phyloP scores from a whole-genome alignment of 345 rosid genomes.

The Syzygium grande region DNA sequence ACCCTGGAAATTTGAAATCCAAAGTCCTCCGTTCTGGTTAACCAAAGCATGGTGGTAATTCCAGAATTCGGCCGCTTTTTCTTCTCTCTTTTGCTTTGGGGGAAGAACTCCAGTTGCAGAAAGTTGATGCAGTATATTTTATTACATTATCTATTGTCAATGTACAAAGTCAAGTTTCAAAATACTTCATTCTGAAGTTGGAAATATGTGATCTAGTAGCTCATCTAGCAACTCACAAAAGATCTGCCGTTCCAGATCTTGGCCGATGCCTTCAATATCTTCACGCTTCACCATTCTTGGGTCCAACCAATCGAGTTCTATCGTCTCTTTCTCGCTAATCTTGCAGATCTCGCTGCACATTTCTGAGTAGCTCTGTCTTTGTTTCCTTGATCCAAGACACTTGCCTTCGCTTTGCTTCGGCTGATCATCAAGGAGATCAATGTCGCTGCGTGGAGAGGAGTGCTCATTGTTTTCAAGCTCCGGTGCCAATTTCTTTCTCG shows the following conservation, averaged over 20 bases:
- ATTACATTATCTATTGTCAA: neutral
- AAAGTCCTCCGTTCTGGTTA: neutral
- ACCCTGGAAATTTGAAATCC: neutral
- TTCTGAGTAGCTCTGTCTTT: neutral
- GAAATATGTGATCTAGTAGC: conserved; percentile 10
- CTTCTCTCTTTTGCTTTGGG: neutral
- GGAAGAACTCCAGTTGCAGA: neutral
- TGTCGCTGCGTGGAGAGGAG: conserved; percentile 1
- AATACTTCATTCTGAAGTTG: neutral
- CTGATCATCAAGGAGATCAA: neutral
- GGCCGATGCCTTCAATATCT: conserved; percentile 24
- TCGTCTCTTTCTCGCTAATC: conserved; percentile 6
- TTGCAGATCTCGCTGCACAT: conserved; percentile 16
- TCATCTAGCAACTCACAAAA: conserved; percentile 32
- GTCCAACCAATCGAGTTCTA: conserved; percentile 14
- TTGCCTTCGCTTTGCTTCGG: conserved; percentile 6
- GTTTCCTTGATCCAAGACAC: conserved; percentile 2
- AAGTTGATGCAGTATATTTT: neutral
- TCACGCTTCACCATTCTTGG: neutral
- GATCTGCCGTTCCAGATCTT: conserved; percentile 23
- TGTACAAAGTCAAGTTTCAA: neutral
- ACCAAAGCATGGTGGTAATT: neutral
- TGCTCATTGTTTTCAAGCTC: conserved; percentile 6
- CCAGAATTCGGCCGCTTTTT: neutral
- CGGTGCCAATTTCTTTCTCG: conserved; percentile 21